These are phyloP conservation scores for Gossypium schwendimanii DNA, from an alignment of 441 rosid species.

Conservation along the genomic window DNA sequence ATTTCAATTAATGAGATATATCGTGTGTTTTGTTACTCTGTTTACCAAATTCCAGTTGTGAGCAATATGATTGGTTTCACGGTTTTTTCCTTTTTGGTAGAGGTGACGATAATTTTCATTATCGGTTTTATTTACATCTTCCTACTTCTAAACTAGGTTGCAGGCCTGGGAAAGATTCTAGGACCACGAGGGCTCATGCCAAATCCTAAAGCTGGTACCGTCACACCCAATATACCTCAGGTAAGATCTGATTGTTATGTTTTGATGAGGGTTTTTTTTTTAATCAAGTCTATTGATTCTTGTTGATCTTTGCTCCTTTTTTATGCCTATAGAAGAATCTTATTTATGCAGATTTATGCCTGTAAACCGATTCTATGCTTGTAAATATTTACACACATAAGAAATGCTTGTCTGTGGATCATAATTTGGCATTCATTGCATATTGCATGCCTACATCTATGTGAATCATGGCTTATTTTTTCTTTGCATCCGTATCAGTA, in stretches of 20 bases:
- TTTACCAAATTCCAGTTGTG: not conserved
- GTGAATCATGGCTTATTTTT: not conserved
- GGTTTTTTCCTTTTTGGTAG: not conserved
- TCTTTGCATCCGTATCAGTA: not conserved
- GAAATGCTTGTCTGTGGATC: not conserved
- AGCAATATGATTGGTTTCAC: not conserved
- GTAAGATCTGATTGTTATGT: conserved; percentile 26
- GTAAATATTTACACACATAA: not conserved
- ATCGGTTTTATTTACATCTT: not conserved
- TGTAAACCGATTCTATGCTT: not conserved
- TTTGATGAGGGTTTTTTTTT: not conserved
- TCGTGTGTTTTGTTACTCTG: not conserved
- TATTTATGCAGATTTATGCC: not conserved
- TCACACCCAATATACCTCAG: conserved; percentile 83
- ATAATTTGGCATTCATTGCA: not conserved
- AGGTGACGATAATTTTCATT: not conserved
- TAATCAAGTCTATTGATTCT: not conserved
- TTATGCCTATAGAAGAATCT: not conserved
- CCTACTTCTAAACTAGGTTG: conserved; percentile 55
- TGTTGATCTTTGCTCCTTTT: not conserved
- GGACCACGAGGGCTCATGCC: conserved; percentile 99
- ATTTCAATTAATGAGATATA: conserved; percentile 2
- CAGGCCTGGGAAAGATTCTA: conserved; percentile 88
- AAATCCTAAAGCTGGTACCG: conserved; percentile 97
- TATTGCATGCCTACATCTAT: not conserved